Evolutionary conservation across 202 grass and related monocot genomes (phyloP), one percentile per base, ranked within the genome.

Genomic region (Setaria italica): DNA sequence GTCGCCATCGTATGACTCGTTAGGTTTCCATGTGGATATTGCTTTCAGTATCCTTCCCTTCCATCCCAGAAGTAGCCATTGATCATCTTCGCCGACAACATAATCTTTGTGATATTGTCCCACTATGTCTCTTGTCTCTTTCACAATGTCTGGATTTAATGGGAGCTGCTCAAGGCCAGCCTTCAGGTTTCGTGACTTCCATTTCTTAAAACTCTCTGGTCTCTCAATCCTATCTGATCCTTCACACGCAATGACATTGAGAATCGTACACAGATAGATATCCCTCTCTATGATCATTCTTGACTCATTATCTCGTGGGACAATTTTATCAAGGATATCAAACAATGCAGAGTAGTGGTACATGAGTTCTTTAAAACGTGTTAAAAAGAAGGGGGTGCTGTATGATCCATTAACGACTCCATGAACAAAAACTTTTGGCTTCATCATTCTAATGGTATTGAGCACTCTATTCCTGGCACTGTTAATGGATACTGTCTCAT

Each of bases 181-280:
- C 11, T 74, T 63, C 6, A 79, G 33, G 48, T 74, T 87, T 30
- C 90, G 73, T 11, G 59, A 56, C 57, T 90, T 87, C 93, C 93
- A 95, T 20, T 70, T 65, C 77, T 77, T 92, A 73, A 91, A 92
- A 72, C 17, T 82, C 72, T 92, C 90, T 0, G 88, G 77, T 60
- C 88, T 91, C 76, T 92, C 77, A 9, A 79, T 82, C 69, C 93
- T 95, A 49, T 91, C 88, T 0, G 84, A 68, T 17, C 93, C 90
- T 84, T 95, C 93, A 6, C 93, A 95, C 65, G 93, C 93, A 34
- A 92, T 80, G 43, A 67, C 64, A 85, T 95, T 95, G 13, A 91
- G 64, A 8, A 85, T 66, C 43, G 58, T 57, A 11, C 20, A 64
- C 7, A 25, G 62, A 21, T 80, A 83, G 35, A 80, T n/a, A n/a